A percentile compares a stretch with the other conserved stretches of the same genome.
phyloP scores from a whole-genome alignment of 78 protist species.

The Emiliania huxleyi region DNA sequence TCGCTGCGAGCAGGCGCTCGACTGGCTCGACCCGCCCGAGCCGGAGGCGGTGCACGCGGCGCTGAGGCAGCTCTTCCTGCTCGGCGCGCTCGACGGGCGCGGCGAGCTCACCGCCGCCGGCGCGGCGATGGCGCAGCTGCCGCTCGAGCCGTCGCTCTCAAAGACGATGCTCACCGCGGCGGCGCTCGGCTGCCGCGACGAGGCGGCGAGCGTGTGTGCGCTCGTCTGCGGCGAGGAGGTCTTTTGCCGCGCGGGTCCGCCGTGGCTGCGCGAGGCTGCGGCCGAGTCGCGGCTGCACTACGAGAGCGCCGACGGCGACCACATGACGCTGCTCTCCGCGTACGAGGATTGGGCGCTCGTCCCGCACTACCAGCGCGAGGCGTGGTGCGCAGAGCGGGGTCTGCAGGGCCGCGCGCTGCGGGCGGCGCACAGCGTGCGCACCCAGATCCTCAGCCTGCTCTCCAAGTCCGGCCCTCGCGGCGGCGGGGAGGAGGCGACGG shows the following conservation, averaged over 20 bases:
- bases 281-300: background rate
- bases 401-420: background rate
- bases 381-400: background rate
- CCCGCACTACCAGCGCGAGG: background rate
- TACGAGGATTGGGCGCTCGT: background rate
- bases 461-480: background rate
- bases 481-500: background rate
- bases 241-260: background rate
- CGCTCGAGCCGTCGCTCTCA: background rate
- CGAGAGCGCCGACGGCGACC: slow-evolving; percentile 35
- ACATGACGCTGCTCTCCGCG: background rate
- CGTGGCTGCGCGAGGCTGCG: background rate
- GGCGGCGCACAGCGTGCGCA: background rate
- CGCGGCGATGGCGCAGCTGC: background rate
- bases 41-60: background rate
- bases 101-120: background rate
- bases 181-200: background rate
- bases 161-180: background rate
- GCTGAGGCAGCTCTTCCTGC: background rate
- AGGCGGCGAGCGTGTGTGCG: background rate
- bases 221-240: background rate
- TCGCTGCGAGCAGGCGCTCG: too few species aligned
- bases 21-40: slow-evolving; percentile 56
- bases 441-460: background rate
- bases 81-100: background rate